Conservation (phyloP, 768 basidiomycete species). For the Boletus sensibilis region DNA sequence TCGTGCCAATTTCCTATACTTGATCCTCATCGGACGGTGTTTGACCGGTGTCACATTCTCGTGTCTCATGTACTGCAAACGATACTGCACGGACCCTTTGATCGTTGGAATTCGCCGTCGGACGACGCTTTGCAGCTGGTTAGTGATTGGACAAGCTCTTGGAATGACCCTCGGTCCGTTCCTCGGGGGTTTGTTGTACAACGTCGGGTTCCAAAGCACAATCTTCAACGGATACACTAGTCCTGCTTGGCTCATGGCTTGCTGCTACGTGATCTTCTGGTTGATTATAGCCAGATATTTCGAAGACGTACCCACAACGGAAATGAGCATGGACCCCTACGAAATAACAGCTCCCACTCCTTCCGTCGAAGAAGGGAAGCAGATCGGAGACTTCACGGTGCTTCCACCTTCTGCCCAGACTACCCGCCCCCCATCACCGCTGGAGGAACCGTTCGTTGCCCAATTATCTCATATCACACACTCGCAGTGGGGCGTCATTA, state of each 20-base stretch:
- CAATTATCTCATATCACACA: conserved; percentile 18
- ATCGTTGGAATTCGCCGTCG: conserved; percentile 63
- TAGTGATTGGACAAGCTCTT: conserved; percentile 61
- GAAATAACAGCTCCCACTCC: background rate
- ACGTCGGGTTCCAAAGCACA: conserved; percentile 51
- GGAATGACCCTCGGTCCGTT: conserved; percentile 67
- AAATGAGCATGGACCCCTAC: conserved; percentile 6
- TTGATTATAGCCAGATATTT: conserved; percentile 36
- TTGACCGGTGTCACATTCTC: conserved; percentile 60
- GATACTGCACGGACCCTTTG: conserved; percentile 65
- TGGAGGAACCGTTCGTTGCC: conserved; percentile 2
- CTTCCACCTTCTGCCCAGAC: background rate
- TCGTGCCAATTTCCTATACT: conserved; percentile 55
- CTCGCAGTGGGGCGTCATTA: conserved; percentile 50
- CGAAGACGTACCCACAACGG: conserved; percentile 37
- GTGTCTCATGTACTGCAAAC: conserved; percentile 65
- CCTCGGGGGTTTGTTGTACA: conserved; percentile 60
- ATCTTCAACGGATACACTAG: conserved; percentile 70
- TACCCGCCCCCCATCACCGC: background rate
- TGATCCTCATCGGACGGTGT: conserved; percentile 71
- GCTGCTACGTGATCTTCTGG: conserved; percentile 54
- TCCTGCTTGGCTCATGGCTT: conserved; percentile 63
- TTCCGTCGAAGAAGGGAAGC: conserved; percentile 4
- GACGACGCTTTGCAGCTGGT: conserved; percentile 62
- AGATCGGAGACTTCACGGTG: background rate